phyloP scores from a whole-genome alignment of 495 filamentous ascomycete species.

The Margaritispora aquatica region DNA sequence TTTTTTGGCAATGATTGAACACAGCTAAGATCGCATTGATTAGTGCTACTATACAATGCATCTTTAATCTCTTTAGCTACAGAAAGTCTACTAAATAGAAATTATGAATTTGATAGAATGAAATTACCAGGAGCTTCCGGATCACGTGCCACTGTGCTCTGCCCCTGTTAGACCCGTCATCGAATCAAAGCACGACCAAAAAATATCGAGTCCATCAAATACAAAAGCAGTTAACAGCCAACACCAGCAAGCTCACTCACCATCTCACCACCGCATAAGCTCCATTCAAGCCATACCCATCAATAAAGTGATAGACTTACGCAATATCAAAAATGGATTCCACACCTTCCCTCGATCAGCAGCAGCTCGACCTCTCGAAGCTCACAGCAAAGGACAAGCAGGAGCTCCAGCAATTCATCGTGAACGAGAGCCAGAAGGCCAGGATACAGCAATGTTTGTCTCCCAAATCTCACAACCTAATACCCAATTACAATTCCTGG shows the following conservation, averaged over 20 bases:
- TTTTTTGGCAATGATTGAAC: too few relatives aligned
- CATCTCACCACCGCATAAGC: neutral
- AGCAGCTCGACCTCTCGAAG: slow-evolving; percentile 53
- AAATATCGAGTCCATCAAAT: neutral
- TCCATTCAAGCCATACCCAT: neutral
- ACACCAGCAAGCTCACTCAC: neutral
- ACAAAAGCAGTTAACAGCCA: neutral
- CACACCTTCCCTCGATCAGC: slow-evolving; percentile 23
- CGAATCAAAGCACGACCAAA: neutral
- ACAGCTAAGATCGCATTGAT: too few relatives aligned
- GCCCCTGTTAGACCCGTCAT: neutral
- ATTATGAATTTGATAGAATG: too few relatives aligned
- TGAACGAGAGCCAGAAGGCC: slow-evolving; percentile 74
- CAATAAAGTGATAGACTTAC: neutral
- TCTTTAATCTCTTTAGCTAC: too few relatives aligned
- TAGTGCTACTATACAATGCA: too few relatives aligned
- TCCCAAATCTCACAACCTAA: neutral
- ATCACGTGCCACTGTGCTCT: neutral
- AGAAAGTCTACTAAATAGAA: too few relatives aligned
- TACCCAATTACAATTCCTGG: neutral
- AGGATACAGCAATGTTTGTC: slow-evolving; percentile 72
- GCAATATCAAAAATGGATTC: slow-evolving; percentile 34
- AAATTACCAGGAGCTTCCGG: too few relatives aligned
- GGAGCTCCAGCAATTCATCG: slow-evolving; percentile 76
- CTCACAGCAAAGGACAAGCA: slow-evolving; percentile 78